A percentile compares a stretch with the other conserved stretches of the same genome.
phyloP scores from a whole-genome alignment of 192 early-diverging fungal species.

The Rhizophagus clarus region DNA sequence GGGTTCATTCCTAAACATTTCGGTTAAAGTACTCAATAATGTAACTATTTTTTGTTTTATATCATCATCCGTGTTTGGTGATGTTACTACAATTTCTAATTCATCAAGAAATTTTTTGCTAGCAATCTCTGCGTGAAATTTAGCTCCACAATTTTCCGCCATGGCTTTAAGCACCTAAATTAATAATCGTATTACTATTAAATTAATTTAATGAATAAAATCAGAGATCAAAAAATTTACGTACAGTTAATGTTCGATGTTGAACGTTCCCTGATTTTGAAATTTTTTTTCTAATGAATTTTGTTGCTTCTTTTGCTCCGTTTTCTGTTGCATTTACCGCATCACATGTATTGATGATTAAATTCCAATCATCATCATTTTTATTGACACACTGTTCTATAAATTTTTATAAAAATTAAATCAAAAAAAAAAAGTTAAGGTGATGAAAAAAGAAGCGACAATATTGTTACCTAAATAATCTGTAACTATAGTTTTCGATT shows the following conservation, averaged over 20 bases:
- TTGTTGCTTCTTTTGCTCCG: constrained; percentile 27
- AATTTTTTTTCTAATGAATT: constrained; percentile 19
- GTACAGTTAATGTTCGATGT: constrained; percentile 4
- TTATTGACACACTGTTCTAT: constrained; percentile 23
- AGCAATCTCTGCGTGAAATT: constrained; percentile 27
- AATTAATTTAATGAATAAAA: not conserved
- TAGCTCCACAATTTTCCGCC: constrained; percentile 26
- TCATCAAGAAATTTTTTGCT: constrained; percentile 24
- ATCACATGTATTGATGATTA: constrained; percentile 5
- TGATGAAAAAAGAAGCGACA: not conserved
- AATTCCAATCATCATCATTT: constrained; percentile 22
- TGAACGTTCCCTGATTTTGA: not conserved
- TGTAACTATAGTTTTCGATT: constrained; percentile 1
- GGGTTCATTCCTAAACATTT: constrained; percentile 20
- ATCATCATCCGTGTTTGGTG: not conserved
- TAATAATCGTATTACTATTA: too few relatives aligned
- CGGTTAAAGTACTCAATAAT: not conserved
- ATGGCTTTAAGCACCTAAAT: constrained; percentile 13
- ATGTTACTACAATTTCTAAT: not conserved
- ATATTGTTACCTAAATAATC: constrained; percentile 6
- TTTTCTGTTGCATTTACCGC: constrained; percentile 2
- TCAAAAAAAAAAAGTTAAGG: not conserved
- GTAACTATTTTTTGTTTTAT: not conserved
- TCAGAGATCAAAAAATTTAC: not conserved
- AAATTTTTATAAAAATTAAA: not conserved